Evolutionary conservation across 2,329 filamentous ascomycete genomes (phyloP).

Genomic region (Pezicula carpinea): DNA sequence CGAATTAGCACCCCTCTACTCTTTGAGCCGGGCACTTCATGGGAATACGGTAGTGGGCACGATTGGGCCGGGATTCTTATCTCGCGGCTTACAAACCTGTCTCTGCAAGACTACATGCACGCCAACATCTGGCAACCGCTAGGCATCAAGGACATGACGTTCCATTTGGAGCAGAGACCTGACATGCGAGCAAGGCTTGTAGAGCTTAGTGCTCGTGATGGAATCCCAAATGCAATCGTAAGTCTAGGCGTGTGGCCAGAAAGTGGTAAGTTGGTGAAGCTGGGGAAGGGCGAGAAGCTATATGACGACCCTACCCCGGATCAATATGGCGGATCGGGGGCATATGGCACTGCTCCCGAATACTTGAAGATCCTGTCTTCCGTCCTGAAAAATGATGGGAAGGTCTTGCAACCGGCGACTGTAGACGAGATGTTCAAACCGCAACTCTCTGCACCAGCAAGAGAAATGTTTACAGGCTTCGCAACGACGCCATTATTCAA

Average conservation of each 20-base stretch:
- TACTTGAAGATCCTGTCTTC: slow-evolving; percentile 42
- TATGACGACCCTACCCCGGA: slow-evolving; percentile 11
- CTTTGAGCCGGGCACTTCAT: slow-evolving; percentile 58
- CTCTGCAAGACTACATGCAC: slow-evolving; percentile 18
- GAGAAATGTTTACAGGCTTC: slow-evolving; percentile 15
- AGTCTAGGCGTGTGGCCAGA: slow-evolving; percentile 2
- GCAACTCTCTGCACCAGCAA: slow-evolving; percentile 32
- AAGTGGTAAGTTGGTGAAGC: slow-evolving; percentile 4
- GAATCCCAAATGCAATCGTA: slow-evolving; percentile 10
- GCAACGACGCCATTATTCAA: neutral
- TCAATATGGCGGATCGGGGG: slow-evolving; percentile 32
- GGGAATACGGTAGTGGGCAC: slow-evolving; percentile 50
- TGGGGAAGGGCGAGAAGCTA: slow-evolving; percentile 2
- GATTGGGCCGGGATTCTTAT: slow-evolving; percentile 51
- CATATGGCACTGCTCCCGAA: slow-evolving; percentile 32
- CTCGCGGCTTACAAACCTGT: slow-evolving; percentile 30
- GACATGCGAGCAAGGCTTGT: slow-evolving; percentile 14
- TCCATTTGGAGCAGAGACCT: slow-evolving; percentile 11
- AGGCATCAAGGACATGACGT: slow-evolving; percentile 17
- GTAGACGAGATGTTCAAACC: slow-evolving; percentile 42
- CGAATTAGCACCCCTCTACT: slow-evolving; percentile 41
- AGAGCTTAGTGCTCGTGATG: slow-evolving; percentile 3
- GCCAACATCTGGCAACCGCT: slow-evolving; percentile 20
- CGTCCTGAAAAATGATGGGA: slow-evolving; percentile 43
- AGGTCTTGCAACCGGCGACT: slow-evolving; percentile 37